These are phyloP conservation scores for Mycena vitilis DNA, from an alignment of 768 basidiomycete genomes.

Conservation along the genomic window DNA sequence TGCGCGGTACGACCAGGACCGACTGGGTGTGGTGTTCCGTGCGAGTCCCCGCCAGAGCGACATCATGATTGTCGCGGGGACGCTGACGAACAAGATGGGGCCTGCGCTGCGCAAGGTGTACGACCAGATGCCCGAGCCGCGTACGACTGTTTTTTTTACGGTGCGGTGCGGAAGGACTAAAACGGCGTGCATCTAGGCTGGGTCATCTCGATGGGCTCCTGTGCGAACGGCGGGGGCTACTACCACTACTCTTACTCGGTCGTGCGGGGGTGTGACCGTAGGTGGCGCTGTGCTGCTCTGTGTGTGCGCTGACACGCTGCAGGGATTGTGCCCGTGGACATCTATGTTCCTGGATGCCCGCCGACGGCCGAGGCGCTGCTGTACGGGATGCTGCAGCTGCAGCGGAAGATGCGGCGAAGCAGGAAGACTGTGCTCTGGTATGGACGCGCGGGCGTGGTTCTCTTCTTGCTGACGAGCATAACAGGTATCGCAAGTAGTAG, in stretches of 20 bases:
- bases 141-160: slow-evolving; percentile 54
- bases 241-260: slow-evolving; percentile 99
- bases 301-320: slow-evolving; percentile 30
- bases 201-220: slow-evolving; percentile 99
- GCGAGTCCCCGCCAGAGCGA: slow-evolving; percentile 98
- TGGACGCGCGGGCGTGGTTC: slow-evolving; percentile 35
- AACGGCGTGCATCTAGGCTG: slow-evolving; percentile 66
- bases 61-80: slow-evolving; percentile 99
- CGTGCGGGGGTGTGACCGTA: slow-evolving; percentile 97
- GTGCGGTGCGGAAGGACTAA: slow-evolving; percentile 19
- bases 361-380: slow-evolving; percentile 97
- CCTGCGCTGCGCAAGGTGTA: slow-evolving; percentile 97
- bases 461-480: slow-evolving; percentile 12
- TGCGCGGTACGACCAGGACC: slow-evolving; percentile 97
- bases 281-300: slow-evolving; percentile 43
- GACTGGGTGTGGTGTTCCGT: slow-evolving; percentile 97
- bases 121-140: slow-evolving; percentile 98
- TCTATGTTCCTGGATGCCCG: slow-evolving; percentile 96
- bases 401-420: slow-evolving; percentile 94
- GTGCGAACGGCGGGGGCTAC: slow-evolving; percentile 97
- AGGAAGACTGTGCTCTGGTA: slow-evolving; percentile 91
- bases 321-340: slow-evolving; percentile 98
- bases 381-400: slow-evolving; percentile 96
- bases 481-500: slow-evolving; percentile 69
- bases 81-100: slow-evolving; percentile 99